Conservation (phyloP, 2,329 filamentous ascomycete genomes). For the Orbilia javanica region DNA sequence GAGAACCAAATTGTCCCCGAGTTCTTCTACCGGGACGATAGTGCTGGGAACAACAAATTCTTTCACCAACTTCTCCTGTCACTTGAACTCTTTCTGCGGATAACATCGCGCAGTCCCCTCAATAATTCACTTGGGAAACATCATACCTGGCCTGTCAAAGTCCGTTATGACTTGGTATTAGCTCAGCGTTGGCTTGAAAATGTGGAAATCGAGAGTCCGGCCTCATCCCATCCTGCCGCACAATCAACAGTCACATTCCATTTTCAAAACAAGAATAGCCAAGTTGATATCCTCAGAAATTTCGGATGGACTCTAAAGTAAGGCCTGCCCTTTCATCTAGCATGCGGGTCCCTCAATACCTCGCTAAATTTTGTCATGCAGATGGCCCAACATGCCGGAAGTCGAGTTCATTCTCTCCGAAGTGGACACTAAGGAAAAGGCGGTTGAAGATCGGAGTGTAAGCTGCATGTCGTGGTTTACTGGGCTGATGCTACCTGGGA, state of each 20-base stretch:
- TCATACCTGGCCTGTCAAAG: constrained; percentile 76
- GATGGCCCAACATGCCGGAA: constrained; percentile 78
- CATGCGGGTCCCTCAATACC: background rate
- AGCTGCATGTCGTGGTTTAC: constrained; percentile 83
- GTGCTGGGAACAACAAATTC: constrained; percentile 74
- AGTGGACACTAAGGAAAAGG: constrained; percentile 68
- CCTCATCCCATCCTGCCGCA: constrained; percentile 68
- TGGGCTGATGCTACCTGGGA: constrained; percentile 78
- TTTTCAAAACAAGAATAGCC: constrained; percentile 75
- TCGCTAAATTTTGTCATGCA: constrained; percentile 38
- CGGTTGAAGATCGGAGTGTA: constrained; percentile 73
- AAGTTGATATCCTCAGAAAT: constrained; percentile 76
- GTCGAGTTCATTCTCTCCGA: constrained; percentile 75
- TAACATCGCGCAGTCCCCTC: constrained; percentile 66
- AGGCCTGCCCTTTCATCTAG: constrained; percentile 24
- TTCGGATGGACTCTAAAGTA: constrained; percentile 78
- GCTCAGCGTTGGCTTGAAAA: constrained; percentile 79
- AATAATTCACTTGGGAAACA: constrained; percentile 67
- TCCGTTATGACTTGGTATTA: constrained; percentile 80
- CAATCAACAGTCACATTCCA: constrained; percentile 73
- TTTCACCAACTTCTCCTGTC: constrained; percentile 82
- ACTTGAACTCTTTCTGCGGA: constrained; percentile 78
- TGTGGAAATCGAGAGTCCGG: constrained; percentile 75
- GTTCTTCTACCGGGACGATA: constrained; percentile 75
- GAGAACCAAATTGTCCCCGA: constrained; percentile 80